Evolutionary conservation across 1,139 yeast genomes (phyloP).

Genomic region (Geotrichum armillariae): DNA sequence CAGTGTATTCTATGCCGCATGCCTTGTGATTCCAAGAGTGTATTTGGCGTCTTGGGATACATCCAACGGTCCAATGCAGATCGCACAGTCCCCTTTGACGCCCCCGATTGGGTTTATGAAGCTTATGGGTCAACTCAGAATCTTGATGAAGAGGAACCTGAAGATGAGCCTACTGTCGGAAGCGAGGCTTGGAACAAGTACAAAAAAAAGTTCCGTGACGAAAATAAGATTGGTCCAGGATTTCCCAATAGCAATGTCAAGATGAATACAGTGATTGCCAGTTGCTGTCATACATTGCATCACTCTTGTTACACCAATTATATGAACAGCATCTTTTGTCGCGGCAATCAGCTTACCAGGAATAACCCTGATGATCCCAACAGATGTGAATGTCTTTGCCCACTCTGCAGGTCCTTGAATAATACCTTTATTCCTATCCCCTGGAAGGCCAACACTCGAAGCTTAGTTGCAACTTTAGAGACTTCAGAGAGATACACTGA

Average conservation of each 20-base stretch:
- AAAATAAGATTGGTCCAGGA: constrained; percentile 67
- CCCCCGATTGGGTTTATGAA: constrained; percentile 64
- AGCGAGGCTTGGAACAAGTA: constrained; percentile 44
- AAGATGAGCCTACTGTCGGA: constrained; percentile 37
- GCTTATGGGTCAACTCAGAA: constrained; percentile 58
- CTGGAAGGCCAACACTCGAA: constrained; percentile 39
- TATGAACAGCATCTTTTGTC: constrained; percentile 51
- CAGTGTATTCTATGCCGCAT: constrained; percentile 89
- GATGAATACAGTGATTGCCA: constrained; percentile 57
- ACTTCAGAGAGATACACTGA: constrained; percentile 6
- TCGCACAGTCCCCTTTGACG: constrained; percentile 62
- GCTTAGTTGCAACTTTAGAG: constrained; percentile 23
- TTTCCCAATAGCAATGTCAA: constrained; percentile 47
- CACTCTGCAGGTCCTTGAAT: constrained; percentile 84
- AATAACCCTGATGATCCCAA: constrained; percentile 76
- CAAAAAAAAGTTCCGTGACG: constrained; percentile 39
- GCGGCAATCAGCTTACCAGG: constrained; percentile 73
- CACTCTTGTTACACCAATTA: constrained; percentile 71
- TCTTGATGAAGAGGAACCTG: constrained; percentile 43
- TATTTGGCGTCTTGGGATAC: constrained; percentile 73
- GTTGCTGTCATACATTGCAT: constrained; percentile 97
- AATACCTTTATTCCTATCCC: constrained; percentile 79
- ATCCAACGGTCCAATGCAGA: constrained; percentile 60
- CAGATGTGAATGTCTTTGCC: constrained; percentile 79
- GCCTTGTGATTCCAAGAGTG: constrained; percentile 65